These are phyloP conservation scores for Hypoxylon rickii DNA, from an alignment of 495 filamentous ascomycete genomes.

Conservation along the genomic window DNA sequence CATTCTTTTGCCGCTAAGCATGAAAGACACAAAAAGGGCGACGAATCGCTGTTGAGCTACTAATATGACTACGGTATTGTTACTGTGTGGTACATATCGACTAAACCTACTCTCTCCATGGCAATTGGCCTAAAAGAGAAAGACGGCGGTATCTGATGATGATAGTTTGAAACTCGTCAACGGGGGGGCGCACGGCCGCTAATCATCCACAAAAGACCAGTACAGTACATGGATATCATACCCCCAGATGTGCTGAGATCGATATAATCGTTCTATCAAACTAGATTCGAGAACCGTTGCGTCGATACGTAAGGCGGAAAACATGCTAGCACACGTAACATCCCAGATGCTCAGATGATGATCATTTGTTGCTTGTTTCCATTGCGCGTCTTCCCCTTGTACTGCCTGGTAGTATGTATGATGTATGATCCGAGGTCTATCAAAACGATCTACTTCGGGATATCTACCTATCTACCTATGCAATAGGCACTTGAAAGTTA, in stretches of 20 bases:
- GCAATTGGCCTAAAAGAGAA: conserved; percentile 22
- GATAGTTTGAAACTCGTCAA: conserved; percentile 32
- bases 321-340: conserved; percentile 3
- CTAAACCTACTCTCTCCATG: background rate
- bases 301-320: conserved; percentile 8
- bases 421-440: conserved; percentile 18
- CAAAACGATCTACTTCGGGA: conserved; percentile 1
- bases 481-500: no score
- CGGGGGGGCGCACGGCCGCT: conserved; percentile 26
- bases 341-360: conserved; percentile 11
- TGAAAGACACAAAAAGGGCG: background rate
- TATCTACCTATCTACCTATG: background rate
- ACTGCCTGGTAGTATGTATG: background rate
- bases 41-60: background rate
- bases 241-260: no score
- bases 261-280: conserved; percentile 14
- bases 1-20: conserved; percentile 13
- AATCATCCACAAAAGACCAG: no score
- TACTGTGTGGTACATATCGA: conserved; percentile 18
- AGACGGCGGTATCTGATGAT: conserved; percentile 30
- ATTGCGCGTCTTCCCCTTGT: conserved; percentile 5
- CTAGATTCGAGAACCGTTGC: conserved; percentile 24
- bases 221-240: no score
- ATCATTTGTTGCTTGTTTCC: conserved; percentile 11
- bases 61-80: background rate